These are phyloP conservation scores for Ophiosphaerella herpotricha DNA, from an alignment of 2,329 filamentous ascomycete species.

Conservation along the genomic window DNA sequence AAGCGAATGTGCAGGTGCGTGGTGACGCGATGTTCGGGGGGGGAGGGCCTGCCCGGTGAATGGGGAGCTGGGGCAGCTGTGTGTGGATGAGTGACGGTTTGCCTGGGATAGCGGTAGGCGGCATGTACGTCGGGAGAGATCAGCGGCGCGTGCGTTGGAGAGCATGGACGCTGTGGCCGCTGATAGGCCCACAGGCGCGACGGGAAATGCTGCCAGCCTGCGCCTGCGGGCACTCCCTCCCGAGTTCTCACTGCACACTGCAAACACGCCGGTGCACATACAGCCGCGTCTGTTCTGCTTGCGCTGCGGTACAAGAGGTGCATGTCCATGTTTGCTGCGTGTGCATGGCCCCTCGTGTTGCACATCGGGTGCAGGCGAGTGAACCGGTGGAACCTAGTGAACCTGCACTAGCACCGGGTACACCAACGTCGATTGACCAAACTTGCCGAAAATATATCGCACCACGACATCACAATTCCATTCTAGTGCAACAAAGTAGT, in stretches of 20 bases:
- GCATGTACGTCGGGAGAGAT: conserved; percentile 2
- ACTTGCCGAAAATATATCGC: too few species aligned
- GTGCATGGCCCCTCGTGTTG: too few species aligned
- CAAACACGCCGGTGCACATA: too few species aligned
- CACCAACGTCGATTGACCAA: too few species aligned
- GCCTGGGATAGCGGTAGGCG: conserved; percentile 4
- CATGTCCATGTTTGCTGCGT: too few species aligned
- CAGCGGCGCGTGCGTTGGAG: conserved; percentile 5
- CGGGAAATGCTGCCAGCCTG: not conserved
- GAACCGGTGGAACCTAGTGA: conserved; percentile 7
- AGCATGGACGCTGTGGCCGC: not conserved
- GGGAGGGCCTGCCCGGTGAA: not conserved
- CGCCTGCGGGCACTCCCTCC: not conserved
- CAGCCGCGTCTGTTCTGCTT: too few species aligned
- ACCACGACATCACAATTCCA: too few species aligned
- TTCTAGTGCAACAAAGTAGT: too few species aligned
- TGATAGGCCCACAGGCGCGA: conserved; percentile 2
- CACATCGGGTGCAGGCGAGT: not conserved
- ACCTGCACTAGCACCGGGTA: not conserved
- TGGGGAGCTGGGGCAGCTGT: not conserved
- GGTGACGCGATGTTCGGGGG: conserved; percentile 1
- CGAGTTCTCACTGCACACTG: not conserved
- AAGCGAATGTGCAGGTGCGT: conserved; percentile 12
- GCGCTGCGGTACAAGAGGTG: not conserved
- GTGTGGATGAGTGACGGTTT: not conserved